Evolutionary conservation across 768 basidiomycete genomes (phyloP), one percentile per base, ranked within the genome.

Genomic region (Lactifluus piperatus): DNA sequence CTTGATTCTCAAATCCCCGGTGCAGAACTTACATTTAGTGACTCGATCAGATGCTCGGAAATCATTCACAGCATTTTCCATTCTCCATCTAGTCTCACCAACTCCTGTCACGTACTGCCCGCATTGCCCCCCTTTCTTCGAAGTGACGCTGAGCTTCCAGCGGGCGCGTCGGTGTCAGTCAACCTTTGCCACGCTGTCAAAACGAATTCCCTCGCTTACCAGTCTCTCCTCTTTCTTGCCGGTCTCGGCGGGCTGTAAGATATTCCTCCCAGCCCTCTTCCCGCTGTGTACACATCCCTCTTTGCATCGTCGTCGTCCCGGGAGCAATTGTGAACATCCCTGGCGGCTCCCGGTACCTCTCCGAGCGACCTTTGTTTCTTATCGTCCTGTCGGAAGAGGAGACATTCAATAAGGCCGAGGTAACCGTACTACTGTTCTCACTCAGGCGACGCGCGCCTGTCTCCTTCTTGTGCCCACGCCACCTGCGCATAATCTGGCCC

Each of bases 341-440:
- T 13, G 67, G 64, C 5, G 60, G 76, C 8, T 66, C 78, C 22
- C 94, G 92, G 91, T 62, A 65, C 32, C 77, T 90, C 32, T 88
- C 87, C 10, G 91, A 94, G 71, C 79, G 91, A 2, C 91, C 90
- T 0, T 76, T 93, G 14, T 72, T 93, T 5, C 73, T 92, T 32
- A 76, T 88, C 56, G 65, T 93, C 44, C 76, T 79, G 8, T 81
- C 86, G 10, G 54, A 61, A 16, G 60, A 68, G 4, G 68, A 7
- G 2, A n/a, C 16, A 5, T n/a, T 11, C 20, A 36, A 32, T 20
- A 62, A 22, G 66, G 63, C 3, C 58, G 68, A 2, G 66, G 78
- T 20, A 63, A 66, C 36, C 72, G 76, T 20, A 65, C 92, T 36
- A 76, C 77, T 1, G 68, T 94, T 54, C 71, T 95, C 46, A 88